Evolutionary conservation across 2,329 filamentous ascomycete genomes (phyloP), one percentile per base, ranked within the genome.

Genomic region (Diplocarpon rosae): DNA sequence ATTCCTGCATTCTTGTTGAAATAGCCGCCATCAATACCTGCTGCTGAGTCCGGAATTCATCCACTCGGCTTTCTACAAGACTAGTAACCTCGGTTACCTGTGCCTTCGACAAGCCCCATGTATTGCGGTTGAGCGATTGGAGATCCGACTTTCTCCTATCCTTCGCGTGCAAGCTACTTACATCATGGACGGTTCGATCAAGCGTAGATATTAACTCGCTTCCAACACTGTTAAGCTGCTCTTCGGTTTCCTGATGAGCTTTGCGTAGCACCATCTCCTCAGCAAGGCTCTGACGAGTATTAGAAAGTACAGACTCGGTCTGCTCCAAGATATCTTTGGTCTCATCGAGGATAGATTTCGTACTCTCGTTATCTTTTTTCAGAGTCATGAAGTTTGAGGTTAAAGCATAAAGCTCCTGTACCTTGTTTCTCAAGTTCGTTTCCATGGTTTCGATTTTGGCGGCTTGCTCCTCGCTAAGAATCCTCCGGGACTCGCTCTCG

Each of bases 401-500:
- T 31, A 96, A 68, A 10, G 79, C 77, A 62, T 94, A 89, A 0
- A 98, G 71, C 62, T 98, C 89, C 57, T 96, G 88, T 1, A 93
- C 82, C 62, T 95, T 96, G 67, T 94, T 92, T 16, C 87, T 80
- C 43, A 98, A 70, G 57, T 92, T 95, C 31, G 76, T 76, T 62
- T 98, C 92, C 67, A 96, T 82, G 0, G 86, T 89, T 60, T 94
- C 87, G 37, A 98, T 88, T 63, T 87, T 90, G 54, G 90, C 88
- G 7, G 80, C 76, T 59, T 96, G 90, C 61, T 98, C 92, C 57
- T 96, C 90, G 54, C 83, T 84, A 32, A 96, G 74, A 50, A 96
- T 95, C 11, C 87, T 75, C 42, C 89, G 76, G 2, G 90, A 95
- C 64, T 98, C 92, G 64, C 85, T 95, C 62, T 95, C 82, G 5